phyloP scores from a whole-genome alignment of 352 stramenopile genomes.

The Nothophytophthora sp. region DNA sequence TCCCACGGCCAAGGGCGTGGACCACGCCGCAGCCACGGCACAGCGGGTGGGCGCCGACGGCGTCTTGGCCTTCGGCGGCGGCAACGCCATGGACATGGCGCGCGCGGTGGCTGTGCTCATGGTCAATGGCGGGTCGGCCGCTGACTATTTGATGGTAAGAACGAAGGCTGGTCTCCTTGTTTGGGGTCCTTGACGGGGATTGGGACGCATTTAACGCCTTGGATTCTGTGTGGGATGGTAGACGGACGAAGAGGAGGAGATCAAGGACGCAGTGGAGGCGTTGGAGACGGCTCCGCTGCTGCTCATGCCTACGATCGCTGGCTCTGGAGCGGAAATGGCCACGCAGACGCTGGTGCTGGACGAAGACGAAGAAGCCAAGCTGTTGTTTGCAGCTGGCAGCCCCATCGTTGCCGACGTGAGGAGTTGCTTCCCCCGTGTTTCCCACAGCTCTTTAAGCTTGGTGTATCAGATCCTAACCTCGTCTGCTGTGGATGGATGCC shows the following conservation, averaged over 20 bases:
- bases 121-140: constrained; percentile 39
- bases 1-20: constrained; percentile 54
- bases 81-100: constrained; percentile 64
- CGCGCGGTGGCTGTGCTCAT: constrained; percentile 57
- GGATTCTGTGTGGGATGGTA: constrained; percentile 12
- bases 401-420: constrained; percentile 47
- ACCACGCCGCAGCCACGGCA: constrained; percentile 53
- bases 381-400: constrained; percentile 32
- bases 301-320: constrained; percentile 63
- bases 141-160: constrained; percentile 29
- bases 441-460: neutral
- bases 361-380: constrained; percentile 63
- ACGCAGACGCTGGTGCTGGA: constrained; percentile 59
- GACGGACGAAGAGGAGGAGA: constrained; percentile 12
- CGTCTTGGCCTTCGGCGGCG: constrained; percentile 70
- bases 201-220: too few species aligned
- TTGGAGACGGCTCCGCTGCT: constrained; percentile 38
- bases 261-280: constrained; percentile 7
- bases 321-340: constrained; percentile 54
- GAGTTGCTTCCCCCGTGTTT: neutral
- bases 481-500: neutral
- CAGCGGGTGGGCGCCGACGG: constrained; percentile 65
- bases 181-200: too few species aligned
- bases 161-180: too few species aligned
- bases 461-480: neutral